Percentiles rank a stretch among this genome's conserved stretches.
Conservation (phyloP, 345 rosid species). For the Salix caprea region DNA sequence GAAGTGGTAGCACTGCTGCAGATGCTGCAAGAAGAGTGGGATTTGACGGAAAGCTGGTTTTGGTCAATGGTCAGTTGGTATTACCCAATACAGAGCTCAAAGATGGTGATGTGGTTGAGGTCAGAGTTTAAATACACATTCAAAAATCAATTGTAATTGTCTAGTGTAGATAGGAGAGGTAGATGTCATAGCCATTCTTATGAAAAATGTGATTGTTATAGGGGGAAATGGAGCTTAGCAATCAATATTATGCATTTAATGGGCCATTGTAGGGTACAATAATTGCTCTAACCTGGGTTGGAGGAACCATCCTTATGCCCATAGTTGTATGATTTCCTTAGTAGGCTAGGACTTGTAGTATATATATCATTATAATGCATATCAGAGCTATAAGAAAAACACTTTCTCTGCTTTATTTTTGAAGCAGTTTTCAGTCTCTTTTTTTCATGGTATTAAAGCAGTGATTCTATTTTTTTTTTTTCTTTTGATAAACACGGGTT, state of each 20-base stretch:
- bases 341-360: too few relatives aligned
- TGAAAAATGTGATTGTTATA: background rate
- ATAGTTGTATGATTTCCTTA: too few relatives aligned
- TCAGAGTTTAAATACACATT: conserved; percentile 34
- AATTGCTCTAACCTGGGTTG: too few relatives aligned
- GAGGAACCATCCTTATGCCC: too few relatives aligned
- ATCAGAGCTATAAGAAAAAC: too few relatives aligned
- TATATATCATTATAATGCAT: too few relatives aligned
- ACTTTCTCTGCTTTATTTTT: too few relatives aligned
- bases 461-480: background rate
- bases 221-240: too few relatives aligned
- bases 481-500: background rate
- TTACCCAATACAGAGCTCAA: conserved; percentile 58
- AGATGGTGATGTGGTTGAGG: conserved; percentile 69
- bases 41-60: conserved; percentile 53
- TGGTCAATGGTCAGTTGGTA: conserved; percentile 57
- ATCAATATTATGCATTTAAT: too few relatives aligned
- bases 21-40: conserved; percentile 68
- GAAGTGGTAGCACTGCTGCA: conserved; percentile 67
- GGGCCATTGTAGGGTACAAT: too few relatives aligned
- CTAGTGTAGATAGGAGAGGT: background rate
- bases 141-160: background rate
- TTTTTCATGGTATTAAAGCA: background rate
- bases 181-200: background rate
- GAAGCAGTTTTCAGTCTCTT: too few relatives aligned